These are phyloP conservation scores for Acanthamoeba quina DNA, from an alignment of 208 protist genomes.

Conservation along the genomic window DNA sequence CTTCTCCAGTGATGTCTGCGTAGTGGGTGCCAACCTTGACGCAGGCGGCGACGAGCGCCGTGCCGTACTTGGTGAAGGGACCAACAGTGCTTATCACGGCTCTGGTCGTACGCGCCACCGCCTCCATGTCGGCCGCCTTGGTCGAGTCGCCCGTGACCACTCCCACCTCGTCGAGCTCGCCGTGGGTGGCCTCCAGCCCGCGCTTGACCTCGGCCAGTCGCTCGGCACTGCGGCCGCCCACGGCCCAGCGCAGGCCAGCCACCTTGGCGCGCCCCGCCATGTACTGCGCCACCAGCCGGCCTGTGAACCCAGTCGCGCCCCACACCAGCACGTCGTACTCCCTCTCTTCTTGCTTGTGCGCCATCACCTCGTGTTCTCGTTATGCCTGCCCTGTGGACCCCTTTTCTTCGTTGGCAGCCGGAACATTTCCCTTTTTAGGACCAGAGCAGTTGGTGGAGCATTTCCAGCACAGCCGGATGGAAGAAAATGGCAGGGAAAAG, in stretches of 20 bases:
- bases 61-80: constrained; percentile 78
- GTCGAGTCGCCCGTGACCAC: constrained; percentile 40
- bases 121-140: constrained; percentile 17
- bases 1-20: constrained; percentile 85
- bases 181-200: not conserved
- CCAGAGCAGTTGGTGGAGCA: no score
- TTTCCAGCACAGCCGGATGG: no score
- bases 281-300: constrained; percentile 81
- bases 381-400: no score
- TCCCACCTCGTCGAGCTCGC: not conserved
- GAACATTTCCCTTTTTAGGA: no score
- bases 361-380: no score
- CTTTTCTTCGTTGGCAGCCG: no score
- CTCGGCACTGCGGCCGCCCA: constrained; percentile 80
- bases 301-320: constrained; percentile 87
- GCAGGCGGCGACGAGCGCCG: constrained; percentile 78
- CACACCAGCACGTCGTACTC: constrained; percentile 82
- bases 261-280: constrained; percentile 70
- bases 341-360: not conserved
- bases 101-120: constrained; percentile 21
- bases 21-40: constrained; percentile 82
- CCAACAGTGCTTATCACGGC: constrained; percentile 73
- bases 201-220: not conserved
- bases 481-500: no score
- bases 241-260: constrained; percentile 80